Percentiles rank a stretch among this genome's conserved stretches.
These are phyloP conservation scores for Ganoderma sp. DNA, from an alignment of 1,284 basidiomycete species.

Conservation along the genomic window DNA sequence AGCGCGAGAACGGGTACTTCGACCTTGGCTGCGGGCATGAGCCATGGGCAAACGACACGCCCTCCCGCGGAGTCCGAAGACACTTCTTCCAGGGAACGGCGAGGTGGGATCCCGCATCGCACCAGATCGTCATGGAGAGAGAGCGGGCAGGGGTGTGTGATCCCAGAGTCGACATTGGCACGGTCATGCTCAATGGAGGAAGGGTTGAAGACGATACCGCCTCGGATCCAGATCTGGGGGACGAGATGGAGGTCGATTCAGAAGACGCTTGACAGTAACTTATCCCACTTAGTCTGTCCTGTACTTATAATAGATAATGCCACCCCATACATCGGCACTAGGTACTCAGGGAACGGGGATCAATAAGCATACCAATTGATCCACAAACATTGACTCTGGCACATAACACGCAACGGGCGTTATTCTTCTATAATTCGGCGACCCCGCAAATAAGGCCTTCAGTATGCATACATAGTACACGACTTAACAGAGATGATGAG, in stretches of 20 bases:
- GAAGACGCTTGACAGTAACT: slow-evolving; percentile 23
- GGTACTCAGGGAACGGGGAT: background rate
- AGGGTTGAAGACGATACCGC: slow-evolving; percentile 19
- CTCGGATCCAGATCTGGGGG: slow-evolving; percentile 25
- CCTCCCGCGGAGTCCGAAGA: slow-evolving; percentile 41
- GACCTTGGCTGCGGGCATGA: slow-evolving; percentile 38
- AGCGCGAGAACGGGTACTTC: slow-evolving; percentile 38
- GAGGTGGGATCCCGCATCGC: slow-evolving; percentile 45
- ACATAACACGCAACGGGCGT: slow-evolving; percentile 10
- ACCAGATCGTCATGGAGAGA: slow-evolving; percentile 27
- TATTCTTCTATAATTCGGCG: slow-evolving; percentile 46
- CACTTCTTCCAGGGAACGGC: slow-evolving; percentile 63
- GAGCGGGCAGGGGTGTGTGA: slow-evolving; percentile 22
- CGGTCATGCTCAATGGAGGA: slow-evolving; percentile 33
- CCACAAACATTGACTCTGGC: background rate
- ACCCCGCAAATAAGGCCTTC: slow-evolving; percentile 48
- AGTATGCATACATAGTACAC: slow-evolving; percentile 48
- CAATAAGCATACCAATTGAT: background rate
- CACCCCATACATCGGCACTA: background rate
- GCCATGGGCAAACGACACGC: slow-evolving; percentile 28
- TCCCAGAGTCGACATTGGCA: slow-evolving; percentile 11
- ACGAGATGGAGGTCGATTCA: slow-evolving; percentile 31
- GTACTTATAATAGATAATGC: background rate
- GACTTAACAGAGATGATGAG: slow-evolving; percentile 41
- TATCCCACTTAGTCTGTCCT: slow-evolving; percentile 11